phyloP scores from a whole-genome alignment of 1,284 basidiomycete species.

The Cerioporus squamosus region DNA sequence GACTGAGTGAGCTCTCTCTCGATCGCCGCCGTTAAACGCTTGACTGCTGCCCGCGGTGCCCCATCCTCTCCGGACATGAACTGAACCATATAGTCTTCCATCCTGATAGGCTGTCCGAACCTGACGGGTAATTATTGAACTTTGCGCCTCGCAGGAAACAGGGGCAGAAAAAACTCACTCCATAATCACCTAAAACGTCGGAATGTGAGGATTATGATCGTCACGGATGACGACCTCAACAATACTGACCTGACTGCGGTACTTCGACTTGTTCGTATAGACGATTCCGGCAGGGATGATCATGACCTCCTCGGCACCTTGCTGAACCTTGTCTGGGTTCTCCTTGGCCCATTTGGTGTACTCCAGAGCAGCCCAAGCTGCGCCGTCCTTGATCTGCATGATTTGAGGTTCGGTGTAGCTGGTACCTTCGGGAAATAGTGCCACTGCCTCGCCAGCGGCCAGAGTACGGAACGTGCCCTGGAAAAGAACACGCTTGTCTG shows the following conservation, averaged over 20 bases:
- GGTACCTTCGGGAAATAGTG: constrained; percentile 93
- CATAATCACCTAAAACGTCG: constrained; percentile 60
- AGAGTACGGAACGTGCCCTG: constrained; percentile 89
- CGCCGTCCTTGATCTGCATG: constrained; percentile 94
- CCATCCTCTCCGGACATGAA: constrained; percentile 76
- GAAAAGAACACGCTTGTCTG: constrained; percentile 81
- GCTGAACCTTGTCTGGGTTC: constrained; percentile 48
- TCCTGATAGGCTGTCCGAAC: constrained; percentile 80
- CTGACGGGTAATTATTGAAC: constrained; percentile 43
- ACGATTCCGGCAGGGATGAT: constrained; percentile 90
- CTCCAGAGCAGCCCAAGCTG: constrained; percentile 95
- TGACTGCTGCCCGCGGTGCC: constrained; percentile 81
- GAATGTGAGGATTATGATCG: constrained; percentile 4
- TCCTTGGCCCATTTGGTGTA: constrained; percentile 80
- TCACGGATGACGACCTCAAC: constrained; percentile 1
- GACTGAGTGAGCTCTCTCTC: constrained; percentile 72
- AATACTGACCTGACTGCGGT: constrained; percentile 75
- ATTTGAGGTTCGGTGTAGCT: constrained; percentile 91
- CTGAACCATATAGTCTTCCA: constrained; percentile 77
- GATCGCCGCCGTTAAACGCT: constrained; percentile 80
- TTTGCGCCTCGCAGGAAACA: neutral
- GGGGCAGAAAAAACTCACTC: constrained; percentile 50
- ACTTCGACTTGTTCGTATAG: constrained; percentile 95
- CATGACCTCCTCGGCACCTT: constrained; percentile 43
- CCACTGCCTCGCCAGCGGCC: constrained; percentile 78